Evolutionary conservation across 495 filamentous ascomycete genomes (phyloP).

Genomic region (Achaetomiella virescens): DNA sequence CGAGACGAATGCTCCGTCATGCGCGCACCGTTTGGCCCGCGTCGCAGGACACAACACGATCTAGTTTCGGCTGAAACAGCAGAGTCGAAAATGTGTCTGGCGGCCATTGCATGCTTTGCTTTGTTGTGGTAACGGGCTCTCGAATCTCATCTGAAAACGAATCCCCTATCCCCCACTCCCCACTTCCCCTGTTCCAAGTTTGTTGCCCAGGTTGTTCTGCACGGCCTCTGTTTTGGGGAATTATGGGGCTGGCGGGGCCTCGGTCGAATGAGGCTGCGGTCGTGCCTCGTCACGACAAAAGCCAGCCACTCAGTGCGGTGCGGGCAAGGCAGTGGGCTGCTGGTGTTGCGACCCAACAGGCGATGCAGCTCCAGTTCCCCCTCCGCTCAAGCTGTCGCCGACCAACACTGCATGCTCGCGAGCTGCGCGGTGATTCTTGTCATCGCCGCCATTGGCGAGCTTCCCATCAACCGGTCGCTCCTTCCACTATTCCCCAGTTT

Average conservation of each 20-base stretch:
- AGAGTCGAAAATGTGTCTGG: conserved; percentile 1
- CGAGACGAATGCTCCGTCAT: conserved; percentile 1
- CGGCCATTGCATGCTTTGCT: not conserved
- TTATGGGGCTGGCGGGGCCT: not conserved
- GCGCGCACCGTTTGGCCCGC: conserved; percentile 1
- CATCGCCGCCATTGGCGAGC: not conserved
- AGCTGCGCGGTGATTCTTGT: not conserved
- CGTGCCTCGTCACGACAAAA: not conserved
- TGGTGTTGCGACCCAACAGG: conserved; percentile 9
- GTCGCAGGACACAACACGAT: conserved; percentile 16
- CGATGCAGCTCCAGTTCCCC: not conserved
- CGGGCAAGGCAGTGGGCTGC: not conserved
- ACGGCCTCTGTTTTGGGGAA: not conserved
- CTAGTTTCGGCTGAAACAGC: conserved; percentile 23
- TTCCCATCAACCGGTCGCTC: not conserved
- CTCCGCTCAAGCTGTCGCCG: not conserved
- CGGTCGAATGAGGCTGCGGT: conserved; percentile 19
- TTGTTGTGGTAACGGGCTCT: not conserved
- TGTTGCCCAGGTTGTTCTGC: not conserved
- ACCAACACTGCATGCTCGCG: conserved; percentile 2
- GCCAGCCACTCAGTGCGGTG: conserved; percentile 6
- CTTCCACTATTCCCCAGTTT: not conserved
- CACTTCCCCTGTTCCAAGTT: not conserved
- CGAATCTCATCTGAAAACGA: not conserved
- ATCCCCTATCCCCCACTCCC: not conserved